Percentiles rank a stretch among this genome's conserved stretches.
These are phyloP conservation scores for Metrosideros polymorpha DNA, from an alignment of 441 rosid species.

Conservation along the genomic window DNA sequence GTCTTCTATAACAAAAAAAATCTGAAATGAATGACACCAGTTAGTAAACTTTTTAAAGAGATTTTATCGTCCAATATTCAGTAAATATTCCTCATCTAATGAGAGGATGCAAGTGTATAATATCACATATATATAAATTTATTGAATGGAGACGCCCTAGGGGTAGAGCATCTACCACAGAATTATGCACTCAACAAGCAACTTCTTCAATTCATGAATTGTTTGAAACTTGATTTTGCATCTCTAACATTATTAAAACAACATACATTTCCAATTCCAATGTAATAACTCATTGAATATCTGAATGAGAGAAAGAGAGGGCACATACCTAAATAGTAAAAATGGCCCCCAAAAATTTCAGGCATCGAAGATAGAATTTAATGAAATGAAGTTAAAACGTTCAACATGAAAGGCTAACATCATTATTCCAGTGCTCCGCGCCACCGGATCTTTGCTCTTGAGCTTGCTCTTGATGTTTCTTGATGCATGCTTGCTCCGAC, in stretches of 20 bases:
- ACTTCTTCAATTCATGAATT: neutral
- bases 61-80: neutral
- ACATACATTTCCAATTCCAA: neutral
- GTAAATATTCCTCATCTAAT: neutral
- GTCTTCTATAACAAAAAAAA: neutral
- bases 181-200: neutral
- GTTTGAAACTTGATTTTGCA: neutral
- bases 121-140: neutral
- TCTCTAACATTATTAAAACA: neutral
- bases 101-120: neutral
- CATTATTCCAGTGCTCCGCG: constrained; percentile 33
- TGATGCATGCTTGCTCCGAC: constrained; percentile 14
- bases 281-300: neutral
- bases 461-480: constrained; percentile 13
- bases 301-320: neutral
- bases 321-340: neutral
- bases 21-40: neutral
- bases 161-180: no score
- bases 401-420: constrained; percentile 36
- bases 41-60: neutral
- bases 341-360: neutral
- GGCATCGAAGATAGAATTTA: neutral
- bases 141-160: no score
- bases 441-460: constrained; percentile 37
- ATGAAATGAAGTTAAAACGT: neutral